Evolutionary conservation across 371 early-diverging fungal genomes (phyloP).

Genomic region (Haplosporangium sp.): DNA sequence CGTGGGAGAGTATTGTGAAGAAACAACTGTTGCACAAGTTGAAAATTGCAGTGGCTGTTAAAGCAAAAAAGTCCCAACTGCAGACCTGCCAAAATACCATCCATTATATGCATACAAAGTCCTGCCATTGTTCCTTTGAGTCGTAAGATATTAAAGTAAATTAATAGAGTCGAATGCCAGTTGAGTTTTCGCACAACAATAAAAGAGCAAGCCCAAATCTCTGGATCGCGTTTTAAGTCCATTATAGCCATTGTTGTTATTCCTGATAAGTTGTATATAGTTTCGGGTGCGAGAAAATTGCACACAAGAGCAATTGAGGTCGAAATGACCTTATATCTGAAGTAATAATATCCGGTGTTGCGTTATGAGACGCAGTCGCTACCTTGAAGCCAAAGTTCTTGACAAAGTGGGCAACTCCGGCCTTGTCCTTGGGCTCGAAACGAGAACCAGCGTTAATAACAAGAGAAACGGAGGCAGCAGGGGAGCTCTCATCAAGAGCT

Average conservation of each 20-base stretch:
- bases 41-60: background rate
- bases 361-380: conserved; percentile 11
- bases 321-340: background rate
- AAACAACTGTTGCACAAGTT: background rate
- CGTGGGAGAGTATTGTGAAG: background rate
- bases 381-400: conserved; percentile 96
- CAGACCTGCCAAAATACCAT: background rate
- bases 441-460: conserved; percentile 93
- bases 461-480: conserved; percentile 85
- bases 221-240: background rate
- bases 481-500: conserved; percentile 70
- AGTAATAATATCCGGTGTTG: background rate
- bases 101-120: background rate
- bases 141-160: too few relatives aligned
- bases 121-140: background rate
- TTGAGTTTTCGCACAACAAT: background rate
- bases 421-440: conserved; percentile 76
- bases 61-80: background rate
- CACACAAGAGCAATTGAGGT: background rate
- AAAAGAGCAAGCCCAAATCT: background rate
- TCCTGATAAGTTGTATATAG: background rate
- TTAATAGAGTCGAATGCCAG: background rate
- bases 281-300: background rate
- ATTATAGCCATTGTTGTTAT: background rate
- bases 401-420: conserved; percentile 90